Evolutionary conservation across 2,329 filamentous ascomycete species (phyloP), one percentile per base, ranked within the genome.

Genomic region (Beauveria scarabaeidicola): DNA sequence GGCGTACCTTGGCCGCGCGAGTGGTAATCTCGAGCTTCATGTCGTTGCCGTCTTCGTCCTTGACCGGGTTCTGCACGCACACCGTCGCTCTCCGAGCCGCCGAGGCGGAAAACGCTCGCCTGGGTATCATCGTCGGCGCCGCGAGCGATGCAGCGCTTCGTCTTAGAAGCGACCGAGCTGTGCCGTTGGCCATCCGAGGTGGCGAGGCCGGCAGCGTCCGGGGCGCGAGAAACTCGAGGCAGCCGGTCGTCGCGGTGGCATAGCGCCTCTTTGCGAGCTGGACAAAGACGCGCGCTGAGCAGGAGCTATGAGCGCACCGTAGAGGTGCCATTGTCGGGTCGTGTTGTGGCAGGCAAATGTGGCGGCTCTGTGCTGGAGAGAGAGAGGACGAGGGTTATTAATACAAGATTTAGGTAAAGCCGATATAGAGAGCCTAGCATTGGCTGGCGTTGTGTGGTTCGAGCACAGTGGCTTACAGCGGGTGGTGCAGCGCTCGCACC

Each of bases 21-120:
- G 89, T 82, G 0, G 91, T 95, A 63, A 97, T 96, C 58, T 88
- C 87, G 25, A 99, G 80, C 66, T 78, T 77, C 86, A 96, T 91
- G 21, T 87, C 83, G n/a, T 90, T 87, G 27, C 93, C 93, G 59
- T 92, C 85, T 36, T 95, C 90, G 70, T 94, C 90, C 59, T 81
- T 81, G 65, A 87, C 85, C 0, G 91, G 89, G 70, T 97, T 96
- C 64, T 78, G 73, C 5, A 85, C 73, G 46, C 78, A 78, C 32
- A 73, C 71, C 0, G 84, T 86, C 61, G 73, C 74, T 29, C 66
- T 64, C 53, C 68, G 68, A 7, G 66, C 23, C 0, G 69, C 40
- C 2, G 78, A 74, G 21, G 71, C 69, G 27, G 74, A 71, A 60
- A 82, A 81, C 15, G 58, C 43, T 54, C 69, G 63, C 50, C 41